Conservation (phyloP, 129 eudicot genomes). For the Arctium lappa region DNA sequence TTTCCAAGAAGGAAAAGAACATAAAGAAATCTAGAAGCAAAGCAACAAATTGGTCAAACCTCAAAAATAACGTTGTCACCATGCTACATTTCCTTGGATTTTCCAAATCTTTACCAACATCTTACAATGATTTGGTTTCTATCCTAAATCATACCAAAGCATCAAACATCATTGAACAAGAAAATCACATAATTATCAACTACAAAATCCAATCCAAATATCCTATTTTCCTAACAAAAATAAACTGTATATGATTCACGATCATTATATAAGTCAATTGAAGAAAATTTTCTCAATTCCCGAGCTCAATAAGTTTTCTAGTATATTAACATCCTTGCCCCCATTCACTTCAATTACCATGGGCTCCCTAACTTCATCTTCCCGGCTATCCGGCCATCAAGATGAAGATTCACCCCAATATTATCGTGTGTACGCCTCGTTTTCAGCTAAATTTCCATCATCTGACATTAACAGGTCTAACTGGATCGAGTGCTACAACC, state of each 20-base stretch:
- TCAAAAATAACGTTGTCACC: constrained; percentile 1
- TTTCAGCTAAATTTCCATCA: constrained; percentile 36
- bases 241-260: not conserved
- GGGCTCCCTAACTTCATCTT: constrained; percentile 49
- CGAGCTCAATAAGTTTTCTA: constrained; percentile 1
- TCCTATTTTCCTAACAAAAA: not conserved
- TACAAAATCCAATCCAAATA: constrained; percentile 15
- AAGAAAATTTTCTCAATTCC: constrained; percentile 10
- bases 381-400: constrained; percentile 3
- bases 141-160: constrained; percentile 14
- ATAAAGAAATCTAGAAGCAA: not conserved
- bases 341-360: constrained; percentile 28
- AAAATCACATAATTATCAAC: constrained; percentile 17
- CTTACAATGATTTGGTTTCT: not conserved
- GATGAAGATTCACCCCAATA: constrained; percentile 28
- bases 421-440: constrained; percentile 53
- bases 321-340: not conserved
- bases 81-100: constrained; percentile 5
- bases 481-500: constrained; percentile 57
- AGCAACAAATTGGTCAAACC: constrained; percentile 16
- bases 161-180: constrained; percentile 20
- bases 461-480: constrained; percentile 25
- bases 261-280: constrained; percentile 15
- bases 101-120: constrained; percentile 9
- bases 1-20: not conserved